phyloP scores from a whole-genome alignment of 352 stramenopile genomes.

The Globisporangium cylindrosporum region DNA sequence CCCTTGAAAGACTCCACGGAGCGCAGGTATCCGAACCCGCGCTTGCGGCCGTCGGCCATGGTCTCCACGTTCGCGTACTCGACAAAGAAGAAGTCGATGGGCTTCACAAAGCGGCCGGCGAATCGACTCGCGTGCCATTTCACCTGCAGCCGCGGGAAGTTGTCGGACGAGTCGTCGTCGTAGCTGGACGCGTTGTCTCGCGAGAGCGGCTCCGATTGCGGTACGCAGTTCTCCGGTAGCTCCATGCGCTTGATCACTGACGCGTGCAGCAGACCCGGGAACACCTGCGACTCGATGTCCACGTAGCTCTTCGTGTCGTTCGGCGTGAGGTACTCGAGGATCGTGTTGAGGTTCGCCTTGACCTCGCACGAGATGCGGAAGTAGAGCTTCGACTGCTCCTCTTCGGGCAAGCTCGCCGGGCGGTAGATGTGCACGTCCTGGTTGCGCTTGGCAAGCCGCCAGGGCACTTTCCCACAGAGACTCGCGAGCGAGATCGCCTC shows the following conservation, averaged over 20 bases:
- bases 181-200: constrained; percentile 42
- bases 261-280: constrained; percentile 72
- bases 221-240: constrained; percentile 27
- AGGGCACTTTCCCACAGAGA: constrained; percentile 56
- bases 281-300: constrained; percentile 80
- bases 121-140: constrained; percentile 88
- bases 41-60: constrained; percentile 55
- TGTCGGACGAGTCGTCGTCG: constrained; percentile 37
- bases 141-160: constrained; percentile 70
- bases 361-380: constrained; percentile 84
- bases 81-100: constrained; percentile 85
- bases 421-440: constrained; percentile 83
- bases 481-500: constrained; percentile 60
- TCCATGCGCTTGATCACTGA: constrained; percentile 82
- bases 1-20: constrained; percentile 82
- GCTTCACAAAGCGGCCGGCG: constrained; percentile 76
- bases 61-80: constrained; percentile 83
- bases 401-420: constrained; percentile 34
- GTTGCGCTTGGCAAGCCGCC: constrained; percentile 70
- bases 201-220: constrained; percentile 20
- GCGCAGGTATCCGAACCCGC: constrained; percentile 75
- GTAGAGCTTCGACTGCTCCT: constrained; percentile 64
- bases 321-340: constrained; percentile 80
- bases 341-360: constrained; percentile 69
- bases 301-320: constrained; percentile 70